Evolutionary conservation across 2,329 filamentous ascomycete genomes (phyloP), one percentile per base, ranked within the genome.

Genomic region (Pseudogymnoascus sp.): DNA sequence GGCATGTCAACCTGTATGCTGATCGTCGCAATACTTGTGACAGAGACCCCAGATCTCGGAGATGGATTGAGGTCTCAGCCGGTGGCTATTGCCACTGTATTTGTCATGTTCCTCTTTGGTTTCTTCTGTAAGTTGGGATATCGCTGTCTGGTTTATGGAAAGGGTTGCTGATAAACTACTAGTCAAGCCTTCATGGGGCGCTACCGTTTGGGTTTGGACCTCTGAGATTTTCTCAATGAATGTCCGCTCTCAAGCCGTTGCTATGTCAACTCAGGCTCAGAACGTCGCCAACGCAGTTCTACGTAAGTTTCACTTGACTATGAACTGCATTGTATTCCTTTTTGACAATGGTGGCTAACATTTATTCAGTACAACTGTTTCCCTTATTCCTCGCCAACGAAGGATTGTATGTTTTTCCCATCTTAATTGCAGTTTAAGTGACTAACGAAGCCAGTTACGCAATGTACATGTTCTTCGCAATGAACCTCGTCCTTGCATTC

Each of bases 1-100:
- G 80, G 80, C 18, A 82, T 82, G 80, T 77, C 75, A n/a, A 62
- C 78, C 7, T 82, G 80, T 68, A 82, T 82, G 79, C 69, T 82
- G 57, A 76, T 80, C 57, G 78, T 78, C 22, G 75, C 80, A 0
- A 74, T 78, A 1, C 78, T 82, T 14, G 79, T 81, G 62, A 82
- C 80, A 3, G 72, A 80, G 66, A 82, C 80, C 0, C 77, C 79
- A 2, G 68, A 67, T 2, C 68, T 69, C 7, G 64, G 71, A 2
- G 71, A 70, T 18, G 79, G 77, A 2, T 72, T 73, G n/a, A 82
- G 82, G 64, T 71, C 74, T 2, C 67, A 75, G n/a, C 65, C 77
- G n/a, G 80, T 82, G 25, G 47, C 47, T 33, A 71, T 53, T 74
- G 66, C 66, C 2, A 72, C 74, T 6, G 74, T 76, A 11, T 67